A percentile compares a stretch with the other conserved stretches of the same genome.
Conservation (phyloP, 805 yeast genomes). For the Myxozyma neotropica region DNA sequence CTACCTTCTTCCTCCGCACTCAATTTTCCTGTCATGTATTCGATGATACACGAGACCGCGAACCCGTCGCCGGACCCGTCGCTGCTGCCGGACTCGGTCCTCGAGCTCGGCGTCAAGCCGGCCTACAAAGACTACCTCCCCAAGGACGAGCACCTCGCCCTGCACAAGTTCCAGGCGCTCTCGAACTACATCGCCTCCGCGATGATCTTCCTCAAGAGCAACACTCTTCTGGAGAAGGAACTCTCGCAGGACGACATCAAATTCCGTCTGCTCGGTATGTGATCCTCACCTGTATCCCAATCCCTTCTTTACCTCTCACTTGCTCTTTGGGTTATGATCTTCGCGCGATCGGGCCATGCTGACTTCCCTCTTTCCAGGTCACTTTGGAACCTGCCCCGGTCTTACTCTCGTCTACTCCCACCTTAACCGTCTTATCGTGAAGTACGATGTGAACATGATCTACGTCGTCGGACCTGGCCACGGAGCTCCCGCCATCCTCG, state of each 20-base stretch:
- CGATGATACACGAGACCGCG: conserved; percentile 12
- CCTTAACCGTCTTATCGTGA: conserved; percentile 29
- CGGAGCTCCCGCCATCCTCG: conserved; percentile 36
- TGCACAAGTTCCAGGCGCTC: conserved; percentile 31
- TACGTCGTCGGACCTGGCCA: conserved; percentile 36
- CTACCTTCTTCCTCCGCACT: not conserved
- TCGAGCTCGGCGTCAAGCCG: conserved; percentile 25
- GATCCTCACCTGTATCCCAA: conserved; percentile 6
- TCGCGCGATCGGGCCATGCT: not conserved
- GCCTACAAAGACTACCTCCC: conserved; percentile 24
- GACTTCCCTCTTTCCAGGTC: conserved; percentile 17
- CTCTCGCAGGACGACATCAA: conserved; percentile 32
- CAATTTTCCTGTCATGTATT: not conserved
- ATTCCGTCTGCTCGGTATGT: conserved; percentile 32
- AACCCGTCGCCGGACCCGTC: conserved; percentile 33
- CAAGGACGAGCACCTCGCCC: conserved; percentile 21
- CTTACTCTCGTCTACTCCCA: conserved; percentile 33
- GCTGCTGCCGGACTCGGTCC: conserved; percentile 29
- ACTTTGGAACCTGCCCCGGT: conserved; percentile 37
- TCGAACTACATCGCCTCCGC: conserved; percentile 32
- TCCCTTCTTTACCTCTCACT: not conserved
- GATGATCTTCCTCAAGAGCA: conserved; percentile 30
- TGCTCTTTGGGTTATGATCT: conserved; percentile 16
- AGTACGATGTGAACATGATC: conserved; percentile 29
- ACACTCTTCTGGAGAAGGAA: conserved; percentile 20